Evolutionary conservation across 805 yeast species (phyloP), one percentile per base, ranked within the genome.

Genomic region (Metahyphopichia silvanorum): DNA sequence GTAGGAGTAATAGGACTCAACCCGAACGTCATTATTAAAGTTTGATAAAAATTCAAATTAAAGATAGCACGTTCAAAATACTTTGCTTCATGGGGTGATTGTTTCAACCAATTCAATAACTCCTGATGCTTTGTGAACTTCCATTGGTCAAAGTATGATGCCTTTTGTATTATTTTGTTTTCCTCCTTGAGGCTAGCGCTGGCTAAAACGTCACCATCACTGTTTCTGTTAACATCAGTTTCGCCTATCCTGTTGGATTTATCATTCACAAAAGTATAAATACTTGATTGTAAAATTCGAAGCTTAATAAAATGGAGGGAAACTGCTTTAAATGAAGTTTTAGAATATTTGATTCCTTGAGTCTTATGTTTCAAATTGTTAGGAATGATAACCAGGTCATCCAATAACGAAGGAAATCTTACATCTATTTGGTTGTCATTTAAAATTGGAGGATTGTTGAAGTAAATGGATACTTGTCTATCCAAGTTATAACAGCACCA

Each of bases 401-500:
- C 29, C n/a, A 22, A 13, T 25, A 77, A 75, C 16, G 74, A 45
- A 0, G 82, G 82, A 25, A 77, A 39, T 35, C 70, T 65, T 2
- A 43, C 29, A 43, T 69, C 76, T 27, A 77, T 69, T 26, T 69
- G 66, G 3, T 63, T 44, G 49, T 79, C 86, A 15, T 61, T 55
- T n/a, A 80, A 48, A 1, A 71, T 59, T 44, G 74, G 77, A 2
- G 76, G 76, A 46, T 74, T 69, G 1, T 89, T 91, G 34, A 86
- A 63, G 49, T 84, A 83, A 20, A 85, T 76, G 48, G 91, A 80
- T 6, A 84, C 76, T 51, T 86, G 93, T 12, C 95, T 61, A 51
- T 86, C 95, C 31, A 86, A 57, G 1, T 86, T 71, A 53, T 84
- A 86, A 4, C 87, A 76, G 51, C 89, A 79, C 95, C 95, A 86